Percentiles rank a stretch among this genome's conserved stretches.
These are phyloP conservation scores for Arthrinium phaeospermum DNA, from an alignment of 2,329 filamentous ascomycete species.

Conservation along the genomic window DNA sequence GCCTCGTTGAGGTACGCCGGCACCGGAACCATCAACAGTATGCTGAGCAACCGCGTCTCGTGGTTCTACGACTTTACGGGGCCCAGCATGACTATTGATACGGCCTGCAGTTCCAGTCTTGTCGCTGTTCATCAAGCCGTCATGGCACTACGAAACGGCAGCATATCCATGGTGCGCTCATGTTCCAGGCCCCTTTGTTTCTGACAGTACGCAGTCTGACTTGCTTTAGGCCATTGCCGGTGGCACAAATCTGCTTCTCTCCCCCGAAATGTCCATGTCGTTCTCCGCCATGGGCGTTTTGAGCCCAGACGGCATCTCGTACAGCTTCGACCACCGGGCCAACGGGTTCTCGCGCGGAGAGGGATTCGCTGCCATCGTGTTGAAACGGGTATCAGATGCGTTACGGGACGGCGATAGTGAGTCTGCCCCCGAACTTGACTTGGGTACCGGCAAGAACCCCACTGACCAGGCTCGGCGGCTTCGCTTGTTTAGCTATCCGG, in stretches of 20 bases:
- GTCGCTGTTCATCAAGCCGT: slow-evolving; percentile 45
- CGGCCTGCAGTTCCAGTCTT: slow-evolving; percentile 47
- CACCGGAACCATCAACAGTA: too few relatives aligned
- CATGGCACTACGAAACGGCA: slow-evolving; percentile 30
- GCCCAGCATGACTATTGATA: slow-evolving; percentile 47
- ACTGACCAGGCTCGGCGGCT: not conserved
- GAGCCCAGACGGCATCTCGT: slow-evolving; percentile 52
- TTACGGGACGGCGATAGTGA: too few relatives aligned
- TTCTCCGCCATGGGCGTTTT: slow-evolving; percentile 44
- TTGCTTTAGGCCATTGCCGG: slow-evolving; percentile 41
- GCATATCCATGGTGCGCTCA: slow-evolving; percentile 22
- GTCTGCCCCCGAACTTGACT: slow-evolving; percentile 28
- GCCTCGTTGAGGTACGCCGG: too few relatives aligned
- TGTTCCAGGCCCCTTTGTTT: too few relatives aligned
- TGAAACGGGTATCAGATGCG: too few relatives aligned
- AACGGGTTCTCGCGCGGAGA: slow-evolving; percentile 62
- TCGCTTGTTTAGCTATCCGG: slow-evolving; percentile 42
- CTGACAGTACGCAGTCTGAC: not conserved
- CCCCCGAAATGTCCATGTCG: slow-evolving; percentile 29
- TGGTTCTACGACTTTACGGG: slow-evolving; percentile 48
- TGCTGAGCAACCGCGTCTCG: slow-evolving; percentile 41
- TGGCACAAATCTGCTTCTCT: slow-evolving; percentile 45
- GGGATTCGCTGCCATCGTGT: slow-evolving; percentile 30
- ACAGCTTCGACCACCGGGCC: slow-evolving; percentile 52
- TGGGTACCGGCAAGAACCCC: not conserved